phyloP scores from a whole-genome alignment of 306 rosid species.

The Cucumis sativus region DNA sequence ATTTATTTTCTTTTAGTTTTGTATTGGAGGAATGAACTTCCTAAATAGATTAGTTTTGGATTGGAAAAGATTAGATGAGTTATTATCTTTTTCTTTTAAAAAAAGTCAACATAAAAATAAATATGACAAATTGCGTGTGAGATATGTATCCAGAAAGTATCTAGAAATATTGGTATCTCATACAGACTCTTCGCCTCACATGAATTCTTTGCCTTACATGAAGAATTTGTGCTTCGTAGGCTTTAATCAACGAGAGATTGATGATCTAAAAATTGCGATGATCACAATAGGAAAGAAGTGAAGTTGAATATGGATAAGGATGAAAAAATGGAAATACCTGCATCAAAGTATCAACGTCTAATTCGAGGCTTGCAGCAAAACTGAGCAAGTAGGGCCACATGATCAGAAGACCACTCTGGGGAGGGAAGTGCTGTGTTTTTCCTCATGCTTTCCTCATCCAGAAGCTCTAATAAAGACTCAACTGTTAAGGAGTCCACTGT shows the following conservation, averaged over 20 bases:
- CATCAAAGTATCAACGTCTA: constrained; percentile 47
- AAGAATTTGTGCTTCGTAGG: no score
- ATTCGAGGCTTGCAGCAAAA: constrained; percentile 76
- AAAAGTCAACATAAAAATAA: no score
- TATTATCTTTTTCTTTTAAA: no score
- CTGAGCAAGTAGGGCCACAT: constrained; percentile 86
- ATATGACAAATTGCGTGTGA: no score
- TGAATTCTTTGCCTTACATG: no score
- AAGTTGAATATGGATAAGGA: neutral
- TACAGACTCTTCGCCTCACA: no score
- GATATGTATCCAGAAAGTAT: no score
- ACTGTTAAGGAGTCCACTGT: constrained; percentile 91
- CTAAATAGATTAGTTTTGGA: no score
- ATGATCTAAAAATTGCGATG: neutral
- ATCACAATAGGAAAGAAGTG: neutral
- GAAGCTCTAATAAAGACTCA: constrained; percentile 81
- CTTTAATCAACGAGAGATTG: neutral
- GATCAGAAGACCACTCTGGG: constrained; percentile 99
- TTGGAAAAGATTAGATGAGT: no score
- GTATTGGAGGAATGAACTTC: no score
- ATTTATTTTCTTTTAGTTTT: no score
- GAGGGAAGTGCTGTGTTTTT: constrained; percentile 99
- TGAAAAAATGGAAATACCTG: neutral
- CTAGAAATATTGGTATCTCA: no score
- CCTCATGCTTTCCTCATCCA: constrained; percentile 92